Evolutionary conservation across 2,329 filamentous ascomycete species (phyloP), one percentile per base, ranked within the genome.

Genomic region (Calonectria naviculata): DNA sequence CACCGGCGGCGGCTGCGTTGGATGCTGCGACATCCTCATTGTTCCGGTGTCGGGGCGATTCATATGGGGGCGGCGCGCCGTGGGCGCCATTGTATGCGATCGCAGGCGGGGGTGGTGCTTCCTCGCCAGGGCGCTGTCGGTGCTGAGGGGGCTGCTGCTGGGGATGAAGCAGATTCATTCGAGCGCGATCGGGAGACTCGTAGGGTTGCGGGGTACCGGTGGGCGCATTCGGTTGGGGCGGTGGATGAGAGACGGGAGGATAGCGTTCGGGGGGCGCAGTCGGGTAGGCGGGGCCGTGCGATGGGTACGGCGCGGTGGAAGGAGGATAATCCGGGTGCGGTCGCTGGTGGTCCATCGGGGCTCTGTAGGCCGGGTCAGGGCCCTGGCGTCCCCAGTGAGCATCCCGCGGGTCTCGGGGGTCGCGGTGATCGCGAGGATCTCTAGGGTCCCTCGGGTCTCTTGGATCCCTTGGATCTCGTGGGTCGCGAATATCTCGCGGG

Each of bases 11-110:
- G 89, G 10, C 74, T 72, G 65, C 44, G 56, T 83, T 84, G 64
- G 90, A 87, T 46, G 90, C 87, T 36, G 89, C 87, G 61, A 90
- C 88, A 67, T 88, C 89, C 63, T 89, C 90, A 74, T 81, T 80
- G 34, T 74, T 80, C 6, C 80, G 76, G 28, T 79, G 81, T 76
- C 75, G 86, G 78, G 76, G 83, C 80, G 69, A 84, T 78, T 71
- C 87, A 79, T 49, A 87, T 36, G 84, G 79, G 5, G 82, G 82
- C n/a, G 82, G 82, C 1, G 83, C 79, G 5, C 83, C 85, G 63
- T 85, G 85, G 12, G 81, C 80, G 17, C 83, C 81, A 70, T 80
- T 86, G 72, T 90, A 90, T 1, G 86, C 86, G 38, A 88, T 84
- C 3, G 87, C 86, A 0, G 87, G 87, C 4, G 87, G 87, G 15